These are phyloP conservation scores for Penicillium sp. DNA, from an alignment of 2,329 filamentous ascomycete species.

Conservation along the genomic window DNA sequence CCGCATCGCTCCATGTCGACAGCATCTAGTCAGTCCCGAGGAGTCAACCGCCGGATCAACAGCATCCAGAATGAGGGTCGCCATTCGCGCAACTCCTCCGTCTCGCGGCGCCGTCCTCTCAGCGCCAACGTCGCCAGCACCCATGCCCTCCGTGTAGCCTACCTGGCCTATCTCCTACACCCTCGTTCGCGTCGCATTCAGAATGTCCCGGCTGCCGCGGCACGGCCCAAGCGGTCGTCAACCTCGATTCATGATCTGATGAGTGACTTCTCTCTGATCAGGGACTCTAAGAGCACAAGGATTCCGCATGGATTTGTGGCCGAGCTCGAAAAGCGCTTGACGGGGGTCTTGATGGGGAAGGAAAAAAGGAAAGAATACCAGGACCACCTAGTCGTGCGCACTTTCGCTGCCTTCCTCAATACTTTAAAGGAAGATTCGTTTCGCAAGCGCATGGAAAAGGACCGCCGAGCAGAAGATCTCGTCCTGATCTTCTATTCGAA, in stretches of 20 bases:
- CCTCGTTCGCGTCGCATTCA: slow-evolving; percentile 88
- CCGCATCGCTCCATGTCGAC: slow-evolving; percentile 49
- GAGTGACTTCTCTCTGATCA: slow-evolving; percentile 76
- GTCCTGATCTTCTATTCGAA: slow-evolving; percentile 96
- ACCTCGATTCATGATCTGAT: slow-evolving; percentile 79
- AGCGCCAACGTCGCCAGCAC: slow-evolving; percentile 80
- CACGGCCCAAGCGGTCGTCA: slow-evolving; percentile 69
- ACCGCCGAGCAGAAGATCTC: slow-evolving; percentile 87
- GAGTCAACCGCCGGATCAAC: slow-evolving; percentile 52
- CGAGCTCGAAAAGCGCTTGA: slow-evolving; percentile 76
- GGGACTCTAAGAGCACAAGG: slow-evolving; percentile 70
- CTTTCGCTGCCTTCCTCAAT: slow-evolving; percentile 92
- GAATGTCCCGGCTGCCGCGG: slow-evolving; percentile 71
- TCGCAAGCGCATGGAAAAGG: slow-evolving; percentile 89
- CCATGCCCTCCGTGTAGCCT: slow-evolving; percentile 87
- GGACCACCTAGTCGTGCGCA: slow-evolving; percentile 87
- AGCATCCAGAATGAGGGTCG: slow-evolving; percentile 50
- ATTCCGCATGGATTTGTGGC: slow-evolving; percentile 74
- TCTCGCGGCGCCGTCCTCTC: slow-evolving; percentile 48
- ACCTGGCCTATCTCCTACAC: slow-evolving; percentile 89
- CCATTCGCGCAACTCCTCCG: slow-evolving; percentile 49
- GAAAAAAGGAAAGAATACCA: slow-evolving; percentile 87
- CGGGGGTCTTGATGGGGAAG: slow-evolving; percentile 76
- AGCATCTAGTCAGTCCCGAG: slow-evolving; percentile 50
- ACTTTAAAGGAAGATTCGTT: slow-evolving; percentile 88